A percentile compares a stretch with the other conserved stretches of the same genome.
These are phyloP conservation scores for Neurospora sublineolata DNA, from an alignment of 495 filamentous ascomycete genomes.

Conservation along the genomic window DNA sequence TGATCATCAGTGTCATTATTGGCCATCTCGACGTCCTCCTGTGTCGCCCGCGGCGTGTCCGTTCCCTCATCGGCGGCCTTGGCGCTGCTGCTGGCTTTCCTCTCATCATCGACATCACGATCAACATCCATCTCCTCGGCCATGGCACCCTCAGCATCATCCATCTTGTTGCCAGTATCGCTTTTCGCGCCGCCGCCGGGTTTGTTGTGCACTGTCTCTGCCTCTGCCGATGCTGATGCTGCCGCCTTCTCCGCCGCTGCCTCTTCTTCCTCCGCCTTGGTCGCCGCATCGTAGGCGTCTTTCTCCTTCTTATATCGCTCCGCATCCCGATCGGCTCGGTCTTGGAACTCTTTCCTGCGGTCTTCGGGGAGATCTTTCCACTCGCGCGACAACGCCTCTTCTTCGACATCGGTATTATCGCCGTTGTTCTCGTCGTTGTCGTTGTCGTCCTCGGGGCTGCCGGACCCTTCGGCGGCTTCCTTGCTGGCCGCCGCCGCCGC, in stretches of 20 bases:
- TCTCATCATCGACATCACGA: not conserved
- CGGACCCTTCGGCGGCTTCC: conserved; percentile 46
- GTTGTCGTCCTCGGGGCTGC: conserved; percentile 62
- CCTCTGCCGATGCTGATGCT: conserved; percentile 11
- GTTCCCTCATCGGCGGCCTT: conserved; percentile 2
- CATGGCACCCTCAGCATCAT: conserved; percentile 2
- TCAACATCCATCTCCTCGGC: not conserved
- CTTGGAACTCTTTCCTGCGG: conserved; percentile 33
- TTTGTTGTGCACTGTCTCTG: not conserved
- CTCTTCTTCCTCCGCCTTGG: conserved; percentile 7
- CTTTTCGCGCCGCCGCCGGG: conserved; percentile 7
- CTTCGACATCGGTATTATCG: conserved; percentile 21
- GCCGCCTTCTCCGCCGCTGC: conserved; percentile 10
- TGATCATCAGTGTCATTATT: conserved; percentile 25
- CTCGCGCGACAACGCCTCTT: conserved; percentile 35
- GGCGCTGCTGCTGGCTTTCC: not conserved
- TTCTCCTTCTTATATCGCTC: conserved; percentile 34
- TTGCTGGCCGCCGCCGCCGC: conserved; percentile 44
- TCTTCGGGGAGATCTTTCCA: conserved; percentile 37
- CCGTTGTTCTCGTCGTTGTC: conserved; percentile 27
- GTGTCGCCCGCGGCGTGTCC: conserved; percentile 8
- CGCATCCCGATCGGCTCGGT: conserved; percentile 29
- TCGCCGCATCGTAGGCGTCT: conserved; percentile 20
- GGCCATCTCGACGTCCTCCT: conserved; percentile 35
- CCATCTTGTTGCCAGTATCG: conserved; percentile 18